Base-by-base conservation (phyloP, 2,329 filamentous ascomycete genomes). In the Fusarium sp. region DNA sequence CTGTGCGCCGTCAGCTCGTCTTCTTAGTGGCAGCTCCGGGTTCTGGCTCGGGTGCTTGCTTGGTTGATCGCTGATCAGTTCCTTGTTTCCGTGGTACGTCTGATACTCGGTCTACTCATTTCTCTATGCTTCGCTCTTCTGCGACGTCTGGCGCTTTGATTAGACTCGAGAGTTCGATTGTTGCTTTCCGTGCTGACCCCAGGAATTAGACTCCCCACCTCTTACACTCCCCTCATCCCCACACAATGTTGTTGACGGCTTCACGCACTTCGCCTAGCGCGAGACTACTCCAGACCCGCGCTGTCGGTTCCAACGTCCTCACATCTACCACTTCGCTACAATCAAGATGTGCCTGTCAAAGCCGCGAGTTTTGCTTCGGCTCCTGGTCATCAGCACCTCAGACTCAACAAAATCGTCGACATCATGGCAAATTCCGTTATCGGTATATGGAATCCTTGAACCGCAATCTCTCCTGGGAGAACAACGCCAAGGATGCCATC, bases 321-420 rank as follows among this genome's bases (percentile, higher is more conserved):
- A 65, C 72, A 9, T 68, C 71, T 37, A 50, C 68, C 14, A n/a
- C 69, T 37, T 67, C 65, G 5, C 50, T 78, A 20, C 73, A 73
- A 43, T 71, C 74, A 24, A 74, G 63, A 61, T 75, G 70, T 58
- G 50, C 72, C 11, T 63, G 71, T 18, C 80, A 80, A 64, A 68
- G 50, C 75, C 86, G 89, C 39, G 78, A 77, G 39, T 88, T 89
- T 69, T 86, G 87, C 68, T 85, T 90, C 68, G 85, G 83, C 61
- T 74, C 84, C 20, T 89, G 87, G 85, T 83, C 85, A 33, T 84
- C 83, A 31, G 84, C 87, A 71, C 79, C 81, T 16, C 82, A 85
- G 20, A 80, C 82, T 22, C 82, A 84, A 43, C 85, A 88, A 61
- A 70, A 84, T 33, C 84, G 85, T 60, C 86, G 84, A 50, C 87